These are phyloP conservation scores for Bipolaris bicolor DNA, from an alignment of 2,329 filamentous ascomycete genomes.

Conservation along the genomic window DNA sequence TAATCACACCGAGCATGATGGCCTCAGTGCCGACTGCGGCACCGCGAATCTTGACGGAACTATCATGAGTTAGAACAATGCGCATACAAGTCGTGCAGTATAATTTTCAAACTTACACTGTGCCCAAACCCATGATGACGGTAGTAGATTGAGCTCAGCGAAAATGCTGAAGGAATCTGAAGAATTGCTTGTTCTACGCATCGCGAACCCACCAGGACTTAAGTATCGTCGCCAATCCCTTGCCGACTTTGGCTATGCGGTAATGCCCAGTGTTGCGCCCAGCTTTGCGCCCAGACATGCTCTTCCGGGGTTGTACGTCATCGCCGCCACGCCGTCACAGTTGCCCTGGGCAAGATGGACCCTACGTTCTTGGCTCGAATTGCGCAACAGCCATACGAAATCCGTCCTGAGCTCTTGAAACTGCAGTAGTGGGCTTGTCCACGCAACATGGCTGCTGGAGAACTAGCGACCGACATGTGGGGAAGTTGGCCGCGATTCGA, in stretches of 20 bases:
- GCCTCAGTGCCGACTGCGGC: slow-evolving; percentile 46
- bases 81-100: neutral
- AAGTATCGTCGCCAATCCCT: slow-evolving; percentile 24
- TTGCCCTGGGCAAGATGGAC: slow-evolving; percentile 11
- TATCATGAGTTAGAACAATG: slow-evolving; percentile 17
- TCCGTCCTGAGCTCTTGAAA: slow-evolving; percentile 17
- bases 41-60: slow-evolving; percentile 39
- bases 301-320: slow-evolving; percentile 28
- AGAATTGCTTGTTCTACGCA: slow-evolving; percentile 6
- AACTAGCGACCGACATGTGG: slow-evolving; percentile 28
- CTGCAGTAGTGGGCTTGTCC: slow-evolving; percentile 27
- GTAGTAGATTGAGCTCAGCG: slow-evolving; percentile 3
- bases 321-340: slow-evolving; percentile 29
- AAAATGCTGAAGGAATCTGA: slow-evolving; percentile 7
- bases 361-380: slow-evolving; percentile 22
- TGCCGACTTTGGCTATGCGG: slow-evolving; percentile 21
- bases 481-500: slow-evolving; percentile 24
- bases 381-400: slow-evolving; percentile 23
- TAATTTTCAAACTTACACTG: slow-evolving; percentile 17
- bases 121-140: slow-evolving; percentile 36
- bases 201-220: slow-evolving; percentile 10
- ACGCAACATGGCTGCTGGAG: slow-evolving; percentile 24
- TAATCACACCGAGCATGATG: slow-evolving; percentile 62
- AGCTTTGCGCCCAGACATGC: slow-evolving; percentile 30
- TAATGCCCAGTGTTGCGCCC: slow-evolving; percentile 35